phyloP scores from a whole-genome alignment of 75 land plant genomes.

The Selaginella moellendorffii region DNA sequence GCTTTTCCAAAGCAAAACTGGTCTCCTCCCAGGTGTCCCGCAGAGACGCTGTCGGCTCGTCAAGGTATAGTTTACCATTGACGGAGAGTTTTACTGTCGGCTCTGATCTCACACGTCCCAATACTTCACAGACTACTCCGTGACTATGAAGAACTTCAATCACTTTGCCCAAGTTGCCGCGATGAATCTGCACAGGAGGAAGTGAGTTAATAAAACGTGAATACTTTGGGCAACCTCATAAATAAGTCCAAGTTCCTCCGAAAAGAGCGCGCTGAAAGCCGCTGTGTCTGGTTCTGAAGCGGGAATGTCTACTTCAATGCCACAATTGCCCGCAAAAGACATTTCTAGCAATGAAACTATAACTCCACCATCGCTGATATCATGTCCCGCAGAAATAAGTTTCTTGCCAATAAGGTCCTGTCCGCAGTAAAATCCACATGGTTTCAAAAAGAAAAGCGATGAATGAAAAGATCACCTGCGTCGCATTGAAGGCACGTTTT shows the following conservation, averaged over 20 bases:
- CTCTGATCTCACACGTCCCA: constrained; percentile 53
- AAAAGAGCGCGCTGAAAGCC: constrained; percentile 50
- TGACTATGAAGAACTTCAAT: constrained; percentile 22
- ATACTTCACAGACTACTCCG: constrained; percentile 39
- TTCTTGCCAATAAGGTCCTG: constrained; percentile 40
- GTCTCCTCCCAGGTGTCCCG: constrained; percentile 92
- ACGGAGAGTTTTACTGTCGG: constrained; percentile 38
- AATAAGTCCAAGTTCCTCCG: constrained; percentile 87
- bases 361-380: constrained; percentile 90
- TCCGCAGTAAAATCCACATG: neutral
- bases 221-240: constrained; percentile 37
- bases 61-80: constrained; percentile 39
- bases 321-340: constrained; percentile 97
- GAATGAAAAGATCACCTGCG: too few species aligned
- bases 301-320: constrained; percentile 44
- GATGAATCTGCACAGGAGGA: constrained; percentile 39
- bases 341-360: constrained; percentile 63
- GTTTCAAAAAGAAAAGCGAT: too few species aligned
- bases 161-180: constrained; percentile 31
- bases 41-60: constrained; percentile 38
- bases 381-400: constrained; percentile 86
- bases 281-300: constrained; percentile 8
- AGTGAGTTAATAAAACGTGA: neutral
- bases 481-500: constrained; percentile 46
- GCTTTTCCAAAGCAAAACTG: constrained; percentile 63